Evolutionary conservation across 78 protist species (phyloP).

Genomic region (Andalucia godoyi): DNA sequence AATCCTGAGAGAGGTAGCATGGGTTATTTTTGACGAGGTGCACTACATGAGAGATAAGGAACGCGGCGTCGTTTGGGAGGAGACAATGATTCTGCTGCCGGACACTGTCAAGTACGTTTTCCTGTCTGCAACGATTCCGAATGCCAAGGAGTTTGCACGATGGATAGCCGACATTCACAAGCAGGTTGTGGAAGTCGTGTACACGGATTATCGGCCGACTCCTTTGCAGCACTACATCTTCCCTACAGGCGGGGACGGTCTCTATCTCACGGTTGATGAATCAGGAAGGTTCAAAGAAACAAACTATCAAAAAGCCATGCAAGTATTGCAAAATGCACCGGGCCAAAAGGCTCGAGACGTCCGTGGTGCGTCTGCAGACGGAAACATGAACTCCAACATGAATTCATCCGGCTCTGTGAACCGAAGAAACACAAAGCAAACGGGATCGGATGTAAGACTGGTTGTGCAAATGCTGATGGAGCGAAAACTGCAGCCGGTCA

Average conservation of each 20-base stretch:
- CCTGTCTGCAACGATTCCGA: slow-evolving; percentile 84
- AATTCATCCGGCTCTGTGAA: not conserved
- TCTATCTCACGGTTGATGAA: slow-evolving; percentile 37
- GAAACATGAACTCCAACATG: no score
- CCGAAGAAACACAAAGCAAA: not conserved
- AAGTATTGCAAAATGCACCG: no score
- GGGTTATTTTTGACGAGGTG: slow-evolving; percentile 84
- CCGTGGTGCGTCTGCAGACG: not conserved
- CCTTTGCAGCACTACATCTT: slow-evolving; percentile 74
- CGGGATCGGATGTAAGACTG: not conserved
- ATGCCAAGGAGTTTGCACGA: slow-evolving; percentile 67
- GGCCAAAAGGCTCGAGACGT: not conserved
- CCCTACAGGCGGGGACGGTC: slow-evolving; percentile 39
- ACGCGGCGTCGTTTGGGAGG: slow-evolving; percentile 93
- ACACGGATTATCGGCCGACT: slow-evolving; percentile 85
- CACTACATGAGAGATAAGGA: slow-evolving; percentile 75
- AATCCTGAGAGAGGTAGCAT: slow-evolving; percentile 59
- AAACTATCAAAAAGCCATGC: slow-evolving; percentile 34
- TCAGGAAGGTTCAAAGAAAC: slow-evolving; percentile 26
- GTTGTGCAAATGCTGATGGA: slow-evolving; percentile 19
- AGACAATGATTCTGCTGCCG: slow-evolving; percentile 71
- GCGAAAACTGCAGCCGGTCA: slow-evolving; percentile 20
- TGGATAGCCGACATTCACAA: slow-evolving; percentile 52
- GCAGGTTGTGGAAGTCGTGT: slow-evolving; percentile 37
- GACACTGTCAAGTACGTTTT: slow-evolving; percentile 59